phyloP scores from a whole-genome alignment of 2,329 filamentous ascomycete genomes.

The Lojkania enalia region DNA sequence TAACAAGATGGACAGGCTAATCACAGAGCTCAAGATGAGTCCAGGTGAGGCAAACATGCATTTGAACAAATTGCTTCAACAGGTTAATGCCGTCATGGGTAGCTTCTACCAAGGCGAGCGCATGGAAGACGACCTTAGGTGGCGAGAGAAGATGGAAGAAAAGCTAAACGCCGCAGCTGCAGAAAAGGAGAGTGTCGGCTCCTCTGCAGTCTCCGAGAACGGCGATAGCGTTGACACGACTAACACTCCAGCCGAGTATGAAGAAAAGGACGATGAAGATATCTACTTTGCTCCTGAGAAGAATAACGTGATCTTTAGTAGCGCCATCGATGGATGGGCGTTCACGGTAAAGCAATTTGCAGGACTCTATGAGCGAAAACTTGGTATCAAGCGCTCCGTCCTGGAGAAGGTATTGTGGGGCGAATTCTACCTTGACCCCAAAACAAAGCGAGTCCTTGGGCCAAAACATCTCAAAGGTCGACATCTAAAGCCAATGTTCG shows the following conservation, averaged over 20 bases:
- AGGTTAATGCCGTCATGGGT: slow-evolving; percentile 95
- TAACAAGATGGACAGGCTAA: slow-evolving; percentile 95
- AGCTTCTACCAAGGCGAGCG: slow-evolving; percentile 97
- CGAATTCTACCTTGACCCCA: slow-evolving; percentile 93
- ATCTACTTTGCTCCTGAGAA: slow-evolving; percentile 98
- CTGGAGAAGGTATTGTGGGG: slow-evolving; percentile 97
- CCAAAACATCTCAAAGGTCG: slow-evolving; percentile 92
- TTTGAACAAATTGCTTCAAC: slow-evolving; percentile 84
- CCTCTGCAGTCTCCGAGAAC: slow-evolving; percentile 54
- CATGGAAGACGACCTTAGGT: slow-evolving; percentile 97
- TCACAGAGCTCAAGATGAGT: slow-evolving; percentile 94
- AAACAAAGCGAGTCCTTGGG: slow-evolving; percentile 89
- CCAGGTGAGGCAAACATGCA: slow-evolving; percentile 88
- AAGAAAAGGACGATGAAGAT: slow-evolving; percentile 93
- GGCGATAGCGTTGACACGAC: slow-evolving; percentile 56
- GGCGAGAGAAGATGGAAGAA: slow-evolving; percentile 91
- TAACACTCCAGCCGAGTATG: slow-evolving; percentile 63
- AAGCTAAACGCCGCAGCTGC: slow-evolving; percentile 72
- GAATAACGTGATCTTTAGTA: slow-evolving; percentile 99
- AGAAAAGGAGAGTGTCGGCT: slow-evolving; percentile 61
- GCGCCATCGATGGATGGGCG: slow-evolving; percentile 97
- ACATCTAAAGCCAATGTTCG: slow-evolving; percentile 93
- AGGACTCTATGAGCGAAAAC: slow-evolving; percentile 90
- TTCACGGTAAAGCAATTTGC: slow-evolving; percentile 97
- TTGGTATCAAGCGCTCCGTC: slow-evolving; percentile 85